Evolutionary conservation across 768 basidiomycete genomes (phyloP).

Genomic region (Russula griseocarnosa): DNA sequence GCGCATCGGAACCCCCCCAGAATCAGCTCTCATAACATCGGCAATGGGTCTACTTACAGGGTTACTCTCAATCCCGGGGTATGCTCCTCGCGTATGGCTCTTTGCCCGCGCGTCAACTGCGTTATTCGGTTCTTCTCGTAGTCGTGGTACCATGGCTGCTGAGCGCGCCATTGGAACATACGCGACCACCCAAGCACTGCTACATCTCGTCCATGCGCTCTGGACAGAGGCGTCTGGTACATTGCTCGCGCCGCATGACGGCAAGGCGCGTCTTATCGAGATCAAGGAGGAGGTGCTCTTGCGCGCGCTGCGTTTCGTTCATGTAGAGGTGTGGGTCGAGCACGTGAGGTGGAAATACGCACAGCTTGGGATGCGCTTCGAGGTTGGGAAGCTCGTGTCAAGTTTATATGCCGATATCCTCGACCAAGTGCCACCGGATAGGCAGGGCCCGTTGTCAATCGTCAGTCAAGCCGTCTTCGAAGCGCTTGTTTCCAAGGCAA

Average conservation of each 20-base stretch:
- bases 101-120: conserved; percentile 76
- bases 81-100: conserved; percentile 84
- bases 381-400: conserved; percentile 67
- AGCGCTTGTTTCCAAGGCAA: conserved; percentile 67
- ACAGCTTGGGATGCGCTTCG: conserved; percentile 77
- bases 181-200: conserved; percentile 74
- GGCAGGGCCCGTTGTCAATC: conserved; percentile 53
- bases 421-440: conserved; percentile 54
- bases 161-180: conserved; percentile 73
- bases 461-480: conserved; percentile 66
- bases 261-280: conserved; percentile 58
- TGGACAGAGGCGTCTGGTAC: conserved; percentile 68
- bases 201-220: conserved; percentile 71
- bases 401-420: conserved; percentile 66
- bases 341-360: conserved; percentile 83
- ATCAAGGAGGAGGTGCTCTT: conserved; percentile 82
- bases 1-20: conserved; percentile 38
- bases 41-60: conserved; percentile 79
- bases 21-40: conserved; percentile 67
- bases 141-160: conserved; percentile 58
- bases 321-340: conserved; percentile 85
- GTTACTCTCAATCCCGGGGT: conserved; percentile 65
- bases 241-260: conserved; percentile 44
- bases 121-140: conserved; percentile 69
- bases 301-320: conserved; percentile 72